These are phyloP conservation scores for Monilinia aucupariae DNA, from an alignment of 2,329 filamentous ascomycete genomes.

Conservation along the genomic window DNA sequence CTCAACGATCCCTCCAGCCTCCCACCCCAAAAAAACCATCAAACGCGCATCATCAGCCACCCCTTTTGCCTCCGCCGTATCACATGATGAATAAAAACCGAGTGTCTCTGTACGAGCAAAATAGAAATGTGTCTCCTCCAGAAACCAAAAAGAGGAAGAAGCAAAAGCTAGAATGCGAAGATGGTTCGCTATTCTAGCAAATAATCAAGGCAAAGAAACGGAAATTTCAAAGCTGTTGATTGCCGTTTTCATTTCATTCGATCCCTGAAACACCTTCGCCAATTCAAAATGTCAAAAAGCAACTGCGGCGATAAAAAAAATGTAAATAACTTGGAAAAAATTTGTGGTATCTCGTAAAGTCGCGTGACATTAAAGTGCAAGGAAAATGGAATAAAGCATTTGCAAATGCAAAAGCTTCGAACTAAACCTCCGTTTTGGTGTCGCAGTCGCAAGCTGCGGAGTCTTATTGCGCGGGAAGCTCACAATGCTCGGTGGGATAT, in stretches of 20 bases:
- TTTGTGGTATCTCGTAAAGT: slow-evolving; percentile 27
- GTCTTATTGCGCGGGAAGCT: background rate
- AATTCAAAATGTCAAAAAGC: slow-evolving; percentile 14
- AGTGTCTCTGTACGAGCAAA: slow-evolving; percentile 1
- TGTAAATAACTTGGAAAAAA: slow-evolving; percentile 7
- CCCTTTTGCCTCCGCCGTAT: background rate
- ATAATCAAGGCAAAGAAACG: slow-evolving; percentile 6
- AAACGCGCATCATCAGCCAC: background rate
- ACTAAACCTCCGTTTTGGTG: background rate
- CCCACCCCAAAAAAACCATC: background rate
- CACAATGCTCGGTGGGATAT: background rate
- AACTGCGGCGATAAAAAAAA: background rate
- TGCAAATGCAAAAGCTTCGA: background rate
- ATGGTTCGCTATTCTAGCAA: slow-evolving; percentile 7
- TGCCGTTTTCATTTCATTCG: slow-evolving; percentile 3
- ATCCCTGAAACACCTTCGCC: slow-evolving; percentile 8
- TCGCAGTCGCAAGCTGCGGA: background rate
- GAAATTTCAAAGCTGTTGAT: background rate
- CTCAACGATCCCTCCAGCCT: background rate
- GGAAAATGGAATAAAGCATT: slow-evolving; percentile 7
- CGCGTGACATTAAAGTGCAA: slow-evolving; percentile 22
- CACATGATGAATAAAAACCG: slow-evolving; percentile 8
- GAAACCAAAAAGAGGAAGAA: background rate
- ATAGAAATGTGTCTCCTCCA: background rate
- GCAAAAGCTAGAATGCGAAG: background rate